Percentiles rank a stretch among this genome's conserved stretches.
phyloP scores from a whole-genome alignment of 2,329 filamentous ascomycete genomes.

The Rugonectria rugulosa region DNA sequence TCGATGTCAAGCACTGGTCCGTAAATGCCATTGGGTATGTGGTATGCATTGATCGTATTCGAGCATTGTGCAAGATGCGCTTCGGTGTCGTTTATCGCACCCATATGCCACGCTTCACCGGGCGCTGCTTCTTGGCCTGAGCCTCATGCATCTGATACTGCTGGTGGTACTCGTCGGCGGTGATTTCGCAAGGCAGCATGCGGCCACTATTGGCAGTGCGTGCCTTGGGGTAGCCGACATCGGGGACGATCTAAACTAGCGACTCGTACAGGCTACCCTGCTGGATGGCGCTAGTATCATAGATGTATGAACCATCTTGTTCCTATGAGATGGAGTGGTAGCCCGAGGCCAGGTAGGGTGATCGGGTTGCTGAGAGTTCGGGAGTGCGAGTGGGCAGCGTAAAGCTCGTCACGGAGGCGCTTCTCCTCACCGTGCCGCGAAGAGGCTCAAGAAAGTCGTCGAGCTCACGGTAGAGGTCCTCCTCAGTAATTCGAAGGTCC shows the following conservation, averaged over 20 bases:
- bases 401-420: slow-evolving; percentile 48
- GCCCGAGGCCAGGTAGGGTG: slow-evolving; percentile 58
- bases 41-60: slow-evolving; percentile 30
- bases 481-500: slow-evolving; percentile 85
- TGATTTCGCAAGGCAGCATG: slow-evolving; percentile 66
- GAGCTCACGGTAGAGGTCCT: slow-evolving; percentile 87
- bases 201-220: slow-evolving; percentile 40
- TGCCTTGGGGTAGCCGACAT: slow-evolving; percentile 49
- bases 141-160: slow-evolving; percentile 54
- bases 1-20: slow-evolving; percentile 33
- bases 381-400: slow-evolving; percentile 43
- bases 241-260: slow-evolving; percentile 55
- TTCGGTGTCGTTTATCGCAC: slow-evolving; percentile 44
- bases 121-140: slow-evolving; percentile 58
- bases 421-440: slow-evolving; percentile 64
- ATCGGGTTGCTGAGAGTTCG: slow-evolving; percentile 46
- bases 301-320: slow-evolving; percentile 51
- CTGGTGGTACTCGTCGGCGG: slow-evolving; percentile 57
- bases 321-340: slow-evolving; percentile 61
- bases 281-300: slow-evolving; percentile 34
- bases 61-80: slow-evolving; percentile 13
- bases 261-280: slow-evolving; percentile 57
- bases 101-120: slow-evolving; percentile 56
- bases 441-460: slow-evolving; percentile 90
- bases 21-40: slow-evolving; percentile 26